Evolutionary conservation across 345 rosid species (phyloP).

Genomic region (Populus tremula): DNA sequence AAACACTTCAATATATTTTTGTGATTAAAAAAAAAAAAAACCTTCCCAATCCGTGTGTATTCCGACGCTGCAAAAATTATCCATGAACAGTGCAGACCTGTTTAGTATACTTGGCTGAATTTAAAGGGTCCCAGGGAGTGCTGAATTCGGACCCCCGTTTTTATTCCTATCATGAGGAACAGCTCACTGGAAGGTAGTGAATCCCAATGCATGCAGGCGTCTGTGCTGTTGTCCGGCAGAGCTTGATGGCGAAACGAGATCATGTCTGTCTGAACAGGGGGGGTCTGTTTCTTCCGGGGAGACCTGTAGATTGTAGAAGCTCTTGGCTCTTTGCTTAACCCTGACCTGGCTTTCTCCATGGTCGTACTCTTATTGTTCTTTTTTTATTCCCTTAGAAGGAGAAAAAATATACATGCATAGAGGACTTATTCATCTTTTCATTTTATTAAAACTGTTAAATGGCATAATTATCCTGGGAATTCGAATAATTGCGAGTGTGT

Average conservation of each 20-base stretch:
- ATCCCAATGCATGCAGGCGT: background rate
- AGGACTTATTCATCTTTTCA: no score
- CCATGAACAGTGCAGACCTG: no score
- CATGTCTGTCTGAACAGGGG: slow-evolving; percentile 15
- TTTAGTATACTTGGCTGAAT: no score
- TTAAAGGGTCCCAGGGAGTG: slow-evolving; percentile 23
- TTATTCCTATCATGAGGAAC: background rate
- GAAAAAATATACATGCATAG: no score
- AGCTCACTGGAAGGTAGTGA: slow-evolving; percentile 3
- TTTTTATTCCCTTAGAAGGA: no score
- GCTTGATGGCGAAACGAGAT: slow-evolving; percentile 17
- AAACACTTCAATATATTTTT: no score
- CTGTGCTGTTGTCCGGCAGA: background rate
- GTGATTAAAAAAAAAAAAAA: background rate
- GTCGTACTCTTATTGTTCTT: background rate
- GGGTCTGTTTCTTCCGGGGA: slow-evolving; percentile 43
- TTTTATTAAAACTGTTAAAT: no score
- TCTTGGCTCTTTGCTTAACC: background rate
- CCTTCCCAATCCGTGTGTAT: background rate
- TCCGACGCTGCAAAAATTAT: no score
- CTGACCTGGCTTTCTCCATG: slow-evolving; percentile 7
- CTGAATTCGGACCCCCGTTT: background rate
- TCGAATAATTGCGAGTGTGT: no score
- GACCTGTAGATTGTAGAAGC: slow-evolving; percentile 18
- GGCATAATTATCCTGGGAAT: no score